phyloP scores from a whole-genome alignment of 768 basidiomycete species.

The Trametes villosa region DNA sequence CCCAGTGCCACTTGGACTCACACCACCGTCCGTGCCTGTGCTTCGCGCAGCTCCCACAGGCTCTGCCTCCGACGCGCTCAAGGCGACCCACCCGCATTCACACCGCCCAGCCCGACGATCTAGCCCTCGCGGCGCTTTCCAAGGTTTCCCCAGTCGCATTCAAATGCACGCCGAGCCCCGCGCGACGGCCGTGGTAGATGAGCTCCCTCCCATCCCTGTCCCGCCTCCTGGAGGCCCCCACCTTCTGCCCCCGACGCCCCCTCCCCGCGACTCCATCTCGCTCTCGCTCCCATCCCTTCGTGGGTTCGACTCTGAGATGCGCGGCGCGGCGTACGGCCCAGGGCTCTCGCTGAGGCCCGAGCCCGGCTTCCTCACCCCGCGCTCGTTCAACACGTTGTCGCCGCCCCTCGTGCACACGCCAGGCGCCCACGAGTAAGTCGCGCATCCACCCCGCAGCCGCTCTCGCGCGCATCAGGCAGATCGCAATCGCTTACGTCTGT shows the following conservation, averaged over 20 bases:
- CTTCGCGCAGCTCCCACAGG: conserved; percentile 13
- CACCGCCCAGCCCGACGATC: conserved; percentile 7
- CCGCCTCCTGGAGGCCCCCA: conserved; percentile 20
- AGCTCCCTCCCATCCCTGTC: conserved; percentile 19
- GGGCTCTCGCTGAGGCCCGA: neutral
- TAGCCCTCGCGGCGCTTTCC: conserved; percentile 4
- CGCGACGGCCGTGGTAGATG: conserved; percentile 2
- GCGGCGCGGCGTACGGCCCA: conserved; percentile 10
- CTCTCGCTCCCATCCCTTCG: conserved; percentile 8
- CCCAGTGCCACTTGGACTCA: conserved; percentile 7
- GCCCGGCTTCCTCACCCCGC: conserved; percentile 19
- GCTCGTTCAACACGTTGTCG: conserved; percentile 22
- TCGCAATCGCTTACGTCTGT: neutral
- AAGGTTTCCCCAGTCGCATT: neutral
- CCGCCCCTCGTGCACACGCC: conserved; percentile 22
- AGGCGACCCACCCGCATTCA: neutral
- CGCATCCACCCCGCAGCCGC: neutral
- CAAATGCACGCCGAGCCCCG: conserved; percentile 17
- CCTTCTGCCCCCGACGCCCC: conserved; percentile 22
- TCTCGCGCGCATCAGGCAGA: neutral
- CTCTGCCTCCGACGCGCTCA: conserved; percentile 3
- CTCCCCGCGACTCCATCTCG: conserved; percentile 19
- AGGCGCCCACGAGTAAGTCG: conserved; percentile 21
- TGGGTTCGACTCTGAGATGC: conserved; percentile 7
- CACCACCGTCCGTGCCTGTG: conserved; percentile 8